Base-by-base conservation (phyloP, 2,329 filamentous ascomycete genomes). In the Hysterium pulicare region DNA sequence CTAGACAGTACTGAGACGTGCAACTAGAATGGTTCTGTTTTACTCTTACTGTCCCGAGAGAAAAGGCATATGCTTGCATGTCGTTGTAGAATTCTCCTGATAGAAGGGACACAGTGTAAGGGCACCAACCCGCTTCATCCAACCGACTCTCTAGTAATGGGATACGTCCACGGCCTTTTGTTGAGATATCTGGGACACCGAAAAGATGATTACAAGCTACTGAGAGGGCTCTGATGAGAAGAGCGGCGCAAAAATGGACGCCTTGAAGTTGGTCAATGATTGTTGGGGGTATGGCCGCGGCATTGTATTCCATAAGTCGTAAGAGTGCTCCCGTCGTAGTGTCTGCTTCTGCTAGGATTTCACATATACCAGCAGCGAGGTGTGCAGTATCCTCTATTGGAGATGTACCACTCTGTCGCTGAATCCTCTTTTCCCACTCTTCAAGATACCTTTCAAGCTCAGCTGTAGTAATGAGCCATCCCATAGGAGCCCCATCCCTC, bases 241-340 rank as follows among this genome's bases (percentile, higher is more conserved):
- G 35, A 13, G 35, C 19, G 6, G 21, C 35, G 22, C 35, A 38
- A 15, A 38, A 38, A 23, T 38, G 35, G n/a, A 38, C 22, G 21
- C 35, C 35, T 15, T 38, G 15, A 10, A 38, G 35, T n/a, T 38
- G 35, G n/a, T 38, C 35, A 5, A n/a, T 13, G 8, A 16, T 24
- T 9, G 35, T 20, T 5, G 19, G 9, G 7, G 20, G 20, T 13
- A 22, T n/a, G 4, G 3, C 13, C 32, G 15, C 13, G n/a, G n/a
- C n/a, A n/a, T n/a, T n/a, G 11, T 34, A 34, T 4, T 17, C 32
- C 10, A 34, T 19, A 10, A 34, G 5, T 15, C 32, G 32, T 10
- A 11, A n/a, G 16, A 34, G 3, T 17, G 17, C 21, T 19, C 16
- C 16, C 6, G 13, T 19, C 10, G 21, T 19, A 4, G 32, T 19